Percentiles rank a stretch among this genome's conserved stretches.
These are phyloP conservation scores for Pulicaria dysenterica DNA, from an alignment of 129 eudicot genomes.

Conservation along the genomic window DNA sequence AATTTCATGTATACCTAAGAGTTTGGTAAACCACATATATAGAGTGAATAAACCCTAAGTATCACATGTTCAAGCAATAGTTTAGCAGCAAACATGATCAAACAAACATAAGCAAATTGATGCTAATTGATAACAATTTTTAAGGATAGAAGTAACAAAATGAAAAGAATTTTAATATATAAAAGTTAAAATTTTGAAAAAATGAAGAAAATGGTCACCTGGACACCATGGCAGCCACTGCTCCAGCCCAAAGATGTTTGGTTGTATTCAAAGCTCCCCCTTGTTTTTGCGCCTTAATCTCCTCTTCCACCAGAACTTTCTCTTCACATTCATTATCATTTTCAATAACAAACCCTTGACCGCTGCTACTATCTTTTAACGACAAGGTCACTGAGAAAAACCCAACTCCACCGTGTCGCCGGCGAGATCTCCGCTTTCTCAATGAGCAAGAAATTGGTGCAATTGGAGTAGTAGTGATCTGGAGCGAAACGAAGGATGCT, in stretches of 20 bases:
- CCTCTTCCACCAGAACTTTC: not conserved
- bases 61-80: no score
- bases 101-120: constrained; percentile 8
- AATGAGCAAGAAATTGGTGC: constrained; percentile 33
- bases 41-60: no score
- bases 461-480: not conserved
- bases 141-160: not conserved
- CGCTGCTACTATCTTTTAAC: constrained; percentile 14
- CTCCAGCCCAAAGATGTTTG: constrained; percentile 99
- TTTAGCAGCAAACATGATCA: not conserved
- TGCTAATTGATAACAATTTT: not conserved
- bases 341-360: constrained; percentile 36
- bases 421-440: not conserved
- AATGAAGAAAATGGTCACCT: constrained; percentile 49
- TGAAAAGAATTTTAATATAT: not conserved
- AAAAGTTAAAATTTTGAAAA: not conserved
- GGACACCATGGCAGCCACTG: constrained; percentile 93
- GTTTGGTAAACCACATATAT: no score
- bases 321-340: constrained; percentile 36
- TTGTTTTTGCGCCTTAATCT: constrained; percentile 32
- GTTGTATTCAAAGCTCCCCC: constrained; percentile 74
- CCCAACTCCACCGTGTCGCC: constrained; percentile 27
- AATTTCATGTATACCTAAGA: no score
- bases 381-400: constrained; percentile 64
- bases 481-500: constrained; percentile 46